phyloP scores from a whole-genome alignment of 1,284 basidiomycete species.

The Ustilago nuda region DNA sequence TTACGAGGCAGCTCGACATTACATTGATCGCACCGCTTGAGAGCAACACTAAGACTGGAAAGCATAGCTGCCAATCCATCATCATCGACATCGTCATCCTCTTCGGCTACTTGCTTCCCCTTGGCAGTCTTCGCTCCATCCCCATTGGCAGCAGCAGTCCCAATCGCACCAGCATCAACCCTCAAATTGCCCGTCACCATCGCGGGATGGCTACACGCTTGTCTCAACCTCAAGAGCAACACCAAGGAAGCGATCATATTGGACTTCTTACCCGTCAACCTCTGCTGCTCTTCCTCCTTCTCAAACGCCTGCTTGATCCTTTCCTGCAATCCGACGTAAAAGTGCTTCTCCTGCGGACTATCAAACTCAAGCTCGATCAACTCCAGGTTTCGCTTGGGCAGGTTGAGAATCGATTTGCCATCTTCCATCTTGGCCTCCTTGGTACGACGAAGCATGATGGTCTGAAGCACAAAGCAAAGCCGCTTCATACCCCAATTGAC shows the following conservation, averaged over 20 bases:
- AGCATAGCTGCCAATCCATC: conserved; percentile 84
- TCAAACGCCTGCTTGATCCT: conserved; percentile 79
- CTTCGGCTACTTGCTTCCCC: background rate
- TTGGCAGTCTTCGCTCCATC: background rate
- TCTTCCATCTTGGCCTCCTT: conserved; percentile 79
- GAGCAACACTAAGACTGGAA: conserved; percentile 74
- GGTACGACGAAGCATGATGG: conserved; percentile 88
- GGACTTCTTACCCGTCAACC: conserved; percentile 73
- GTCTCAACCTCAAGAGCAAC: conserved; percentile 84
- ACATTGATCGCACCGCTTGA: conserved; percentile 68
- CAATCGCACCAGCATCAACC: conserved; percentile 38
- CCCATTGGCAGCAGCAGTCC: conserved; percentile 17
- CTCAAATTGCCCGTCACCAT: conserved; percentile 47
- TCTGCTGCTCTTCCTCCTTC: conserved; percentile 35
- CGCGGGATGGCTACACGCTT: conserved; percentile 72
- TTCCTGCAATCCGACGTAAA: conserved; percentile 82
- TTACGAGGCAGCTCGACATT: conserved; percentile 28
- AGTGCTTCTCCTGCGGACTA: conserved; percentile 77
- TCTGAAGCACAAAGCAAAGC: conserved; percentile 80
- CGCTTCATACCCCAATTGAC: conserved; percentile 66
- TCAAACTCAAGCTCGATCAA: conserved; percentile 74
- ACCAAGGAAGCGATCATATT: conserved; percentile 88
- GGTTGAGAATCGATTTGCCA: conserved; percentile 80
- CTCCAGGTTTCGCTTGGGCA: conserved; percentile 81
- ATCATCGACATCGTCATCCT: conserved; percentile 27